Conservation (phyloP, 768 basidiomycete genomes). For the Hemileccinum rubropunctum region DNA sequence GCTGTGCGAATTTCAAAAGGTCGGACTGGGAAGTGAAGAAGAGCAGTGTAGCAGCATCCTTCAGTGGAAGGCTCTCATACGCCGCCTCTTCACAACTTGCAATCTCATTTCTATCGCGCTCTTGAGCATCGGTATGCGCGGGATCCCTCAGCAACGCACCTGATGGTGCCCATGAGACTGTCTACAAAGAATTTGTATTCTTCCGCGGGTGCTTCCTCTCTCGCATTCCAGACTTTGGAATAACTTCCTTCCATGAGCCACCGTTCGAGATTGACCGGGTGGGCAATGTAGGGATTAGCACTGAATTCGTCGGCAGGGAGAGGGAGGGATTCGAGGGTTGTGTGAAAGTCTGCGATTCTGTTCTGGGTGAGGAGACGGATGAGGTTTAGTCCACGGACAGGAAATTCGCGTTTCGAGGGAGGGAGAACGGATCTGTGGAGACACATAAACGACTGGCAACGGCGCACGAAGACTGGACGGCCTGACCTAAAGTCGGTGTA, state of each 20-base stretch:
- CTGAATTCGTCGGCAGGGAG: conserved; percentile 63
- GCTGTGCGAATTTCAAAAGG: conserved; percentile 74
- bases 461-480: conserved; percentile 3
- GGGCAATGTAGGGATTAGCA: conserved; percentile 71
- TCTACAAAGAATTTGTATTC: conserved; percentile 96
- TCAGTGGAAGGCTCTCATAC: conserved; percentile 86
- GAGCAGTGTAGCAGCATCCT: conserved; percentile 85
- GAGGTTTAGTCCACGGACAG: conserved; percentile 90
- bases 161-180: conserved; percentile 89
- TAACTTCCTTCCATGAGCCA: conserved; percentile 99
- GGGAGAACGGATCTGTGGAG: conserved; percentile 64
- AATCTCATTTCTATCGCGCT: conserved; percentile 77
- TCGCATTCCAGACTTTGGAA: conserved; percentile 95
- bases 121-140: conserved; percentile 2
- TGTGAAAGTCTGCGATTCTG: conserved; percentile 97
- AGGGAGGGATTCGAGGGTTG: conserved; percentile 87
- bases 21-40: conserved; percentile 88
- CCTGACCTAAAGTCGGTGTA: conserved; percentile 81
- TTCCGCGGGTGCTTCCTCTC: conserved; percentile 87
- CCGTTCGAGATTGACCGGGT: conserved; percentile 88
- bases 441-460: conserved; percentile 2
- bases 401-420: conserved; percentile 80
- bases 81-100: conserved; percentile 95
- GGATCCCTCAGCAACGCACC: conserved; percentile 44
- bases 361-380: conserved; percentile 94